Percentiles rank a stretch among this genome's conserved stretches.
Conservation (phyloP, 352 stramenopile genomes). For the Achlya hypogyna region DNA sequence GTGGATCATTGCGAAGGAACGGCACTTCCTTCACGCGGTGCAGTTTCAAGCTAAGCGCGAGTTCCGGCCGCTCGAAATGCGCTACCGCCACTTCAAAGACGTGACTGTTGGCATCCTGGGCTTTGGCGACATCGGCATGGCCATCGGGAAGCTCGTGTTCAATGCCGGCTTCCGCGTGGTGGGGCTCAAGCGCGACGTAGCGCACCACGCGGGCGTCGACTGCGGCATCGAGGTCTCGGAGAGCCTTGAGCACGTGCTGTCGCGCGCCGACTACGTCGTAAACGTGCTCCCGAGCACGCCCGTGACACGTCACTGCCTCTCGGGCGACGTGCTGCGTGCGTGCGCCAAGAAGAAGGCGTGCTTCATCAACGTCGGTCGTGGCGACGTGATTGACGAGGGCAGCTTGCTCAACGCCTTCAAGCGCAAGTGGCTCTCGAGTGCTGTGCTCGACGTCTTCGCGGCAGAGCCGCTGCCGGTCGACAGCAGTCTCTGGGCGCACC, state of each 20-base stretch:
- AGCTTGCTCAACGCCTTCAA: slow-evolving; percentile 57
- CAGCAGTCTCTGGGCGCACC: slow-evolving; percentile 55
- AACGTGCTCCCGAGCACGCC: slow-evolving; percentile 74
- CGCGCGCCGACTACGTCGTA: slow-evolving; percentile 65
- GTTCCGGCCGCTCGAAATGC: slow-evolving; percentile 3
- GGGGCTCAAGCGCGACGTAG: slow-evolving; percentile 56
- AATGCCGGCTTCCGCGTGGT: slow-evolving; percentile 44
- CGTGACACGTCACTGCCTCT: slow-evolving; percentile 55
- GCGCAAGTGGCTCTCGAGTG: slow-evolving; percentile 34
- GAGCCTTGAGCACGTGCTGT: slow-evolving; percentile 38
- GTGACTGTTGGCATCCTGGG: slow-evolving; percentile 10
- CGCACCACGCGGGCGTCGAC: slow-evolving; percentile 15
- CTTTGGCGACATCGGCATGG: slow-evolving; percentile 11
- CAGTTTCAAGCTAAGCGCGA: slow-evolving; percentile 26
- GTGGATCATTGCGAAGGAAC: slow-evolving; percentile 53
- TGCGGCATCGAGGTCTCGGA: slow-evolving; percentile 36
- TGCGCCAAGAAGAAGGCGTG: slow-evolving; percentile 45
- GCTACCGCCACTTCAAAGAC: slow-evolving; percentile 5
- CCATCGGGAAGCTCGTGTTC: slow-evolving; percentile 28
- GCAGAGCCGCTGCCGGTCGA: slow-evolving; percentile 31
- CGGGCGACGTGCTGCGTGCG: slow-evolving; percentile 31
- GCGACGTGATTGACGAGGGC: slow-evolving; percentile 62
- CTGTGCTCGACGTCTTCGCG: slow-evolving; percentile 41
- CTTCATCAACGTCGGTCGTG: slow-evolving; percentile 82
- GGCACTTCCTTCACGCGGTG: slow-evolving; percentile 46